These are phyloP conservation scores for Phaeosphaeria sp. DNA, from an alignment of 2,329 filamentous ascomycete species.

Conservation along the genomic window DNA sequence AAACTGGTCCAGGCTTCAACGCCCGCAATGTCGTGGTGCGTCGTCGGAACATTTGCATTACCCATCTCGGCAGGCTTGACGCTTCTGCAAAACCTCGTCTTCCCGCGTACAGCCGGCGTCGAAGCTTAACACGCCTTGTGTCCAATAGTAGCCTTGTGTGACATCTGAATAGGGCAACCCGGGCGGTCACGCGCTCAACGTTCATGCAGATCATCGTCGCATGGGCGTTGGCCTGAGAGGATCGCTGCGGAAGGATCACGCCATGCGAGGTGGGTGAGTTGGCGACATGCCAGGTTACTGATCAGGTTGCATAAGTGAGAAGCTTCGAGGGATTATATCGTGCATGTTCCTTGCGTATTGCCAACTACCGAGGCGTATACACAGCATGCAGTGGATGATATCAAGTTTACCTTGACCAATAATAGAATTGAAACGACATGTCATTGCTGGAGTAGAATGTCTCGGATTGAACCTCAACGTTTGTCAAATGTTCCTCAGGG, in stretches of 20 bases:
- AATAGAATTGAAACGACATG: too few species aligned
- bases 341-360: not conserved
- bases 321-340: not conserved
- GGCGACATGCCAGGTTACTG: not conserved
- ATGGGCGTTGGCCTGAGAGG: constrained; percentile 7
- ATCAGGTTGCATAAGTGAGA: not conserved
- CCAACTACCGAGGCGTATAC: not conserved
- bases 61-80: constrained; percentile 21
- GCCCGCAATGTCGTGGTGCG: not conserved
- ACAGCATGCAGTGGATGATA: too few species aligned
- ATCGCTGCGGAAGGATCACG: constrained; percentile 24
- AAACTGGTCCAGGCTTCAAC: not conserved
- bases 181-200: constrained; percentile 46
- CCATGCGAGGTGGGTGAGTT: constrained; percentile 10
- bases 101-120: constrained; percentile 28
- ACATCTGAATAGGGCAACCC: constrained; percentile 33
- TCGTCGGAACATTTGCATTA: constrained; percentile 20
- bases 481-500: too few species aligned
- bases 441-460: not conserved
- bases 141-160: constrained; percentile 30
- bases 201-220: constrained; percentile 39
- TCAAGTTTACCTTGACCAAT: not conserved
- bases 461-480: not conserved
- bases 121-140: constrained; percentile 33
- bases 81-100: constrained; percentile 25